phyloP scores from a whole-genome alignment of 106 monocot genomes.

The Dactylorhiza incarnata region DNA sequence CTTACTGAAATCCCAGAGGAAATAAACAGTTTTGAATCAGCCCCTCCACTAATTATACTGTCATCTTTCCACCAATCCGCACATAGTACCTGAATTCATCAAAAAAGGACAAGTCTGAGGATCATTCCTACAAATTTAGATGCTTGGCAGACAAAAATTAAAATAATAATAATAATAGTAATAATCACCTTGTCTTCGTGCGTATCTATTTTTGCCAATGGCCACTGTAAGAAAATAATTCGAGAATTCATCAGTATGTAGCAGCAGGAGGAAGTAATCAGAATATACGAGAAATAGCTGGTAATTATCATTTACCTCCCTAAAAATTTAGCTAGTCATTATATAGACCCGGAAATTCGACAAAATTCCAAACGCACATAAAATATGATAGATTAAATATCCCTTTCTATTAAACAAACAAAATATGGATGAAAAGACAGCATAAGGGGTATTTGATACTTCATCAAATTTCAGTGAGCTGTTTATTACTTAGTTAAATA shows the following conservation, averaged over 20 bases:
- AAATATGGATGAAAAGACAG: too few species aligned
- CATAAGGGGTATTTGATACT: too few species aligned
- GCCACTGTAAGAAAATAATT: slow-evolving; percentile 50
- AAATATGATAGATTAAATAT: too few species aligned
- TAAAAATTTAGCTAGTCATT: too few species aligned
- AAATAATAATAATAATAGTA: too few species aligned
- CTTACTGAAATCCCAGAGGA: slow-evolving; percentile 57
- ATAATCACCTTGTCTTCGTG: slow-evolving; percentile 70
- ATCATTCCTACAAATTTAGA: neutral
- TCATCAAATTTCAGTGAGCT: too few species aligned
- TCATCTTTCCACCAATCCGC: slow-evolving; percentile 98
- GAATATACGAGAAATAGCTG: neutral
- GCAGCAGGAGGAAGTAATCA: neutral
- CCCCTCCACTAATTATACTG: slow-evolving; percentile 72
- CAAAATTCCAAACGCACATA: too few species aligned
- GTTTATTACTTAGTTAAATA: too few species aligned
- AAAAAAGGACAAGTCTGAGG: slow-evolving; percentile 1
- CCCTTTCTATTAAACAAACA: too few species aligned
- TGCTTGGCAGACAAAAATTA: neutral
- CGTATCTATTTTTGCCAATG: slow-evolving; percentile 58
- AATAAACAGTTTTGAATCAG: slow-evolving; percentile 79
- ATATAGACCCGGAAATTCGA: too few species aligned
- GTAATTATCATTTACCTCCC: too few species aligned
- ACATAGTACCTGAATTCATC: slow-evolving; percentile 51
- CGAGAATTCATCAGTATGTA: neutral